phyloP scores from a whole-genome alignment of 257 asterid genomes.

The Sherardia arvensis region DNA sequence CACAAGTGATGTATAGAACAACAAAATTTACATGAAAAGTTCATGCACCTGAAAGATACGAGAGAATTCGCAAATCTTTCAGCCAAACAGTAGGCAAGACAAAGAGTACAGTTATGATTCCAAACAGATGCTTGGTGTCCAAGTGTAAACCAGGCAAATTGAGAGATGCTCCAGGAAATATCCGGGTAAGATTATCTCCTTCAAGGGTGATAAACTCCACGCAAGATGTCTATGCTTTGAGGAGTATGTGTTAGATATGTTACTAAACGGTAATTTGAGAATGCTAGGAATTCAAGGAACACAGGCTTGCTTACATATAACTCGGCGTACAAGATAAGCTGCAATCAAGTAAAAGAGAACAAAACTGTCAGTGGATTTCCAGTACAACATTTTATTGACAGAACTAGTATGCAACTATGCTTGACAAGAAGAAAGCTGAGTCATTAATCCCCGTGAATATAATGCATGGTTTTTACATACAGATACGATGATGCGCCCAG shows the following conservation, averaged over 20 bases:
- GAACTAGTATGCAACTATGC: not conserved
- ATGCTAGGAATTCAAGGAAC: not conserved
- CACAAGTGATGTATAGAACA: slow-evolving; percentile 3
- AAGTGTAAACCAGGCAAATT: slow-evolving; percentile 41
- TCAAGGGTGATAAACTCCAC: slow-evolving; percentile 73
- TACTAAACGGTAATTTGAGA: not conserved
- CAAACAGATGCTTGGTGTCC: slow-evolving; percentile 58
- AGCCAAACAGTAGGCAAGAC: slow-evolving; percentile 77
- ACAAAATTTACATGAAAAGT: not conserved
- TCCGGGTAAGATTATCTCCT: slow-evolving; percentile 66
- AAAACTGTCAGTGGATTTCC: not conserved
- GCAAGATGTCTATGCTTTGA: slow-evolving; percentile 53
- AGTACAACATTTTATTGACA: not conserved
- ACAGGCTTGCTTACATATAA: slow-evolving; percentile 47
- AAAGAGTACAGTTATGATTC: slow-evolving; percentile 37
- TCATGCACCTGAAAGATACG: slow-evolving; percentile 65
- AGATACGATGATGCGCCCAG: slow-evolving; percentile 63
- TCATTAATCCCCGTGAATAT: not conserved
- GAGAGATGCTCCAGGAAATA: slow-evolving; percentile 57
- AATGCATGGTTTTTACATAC: slow-evolving; percentile 25
- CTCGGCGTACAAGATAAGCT: slow-evolving; percentile 76
- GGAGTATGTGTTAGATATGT: slow-evolving; percentile 11
- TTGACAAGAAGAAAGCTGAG: not conserved
- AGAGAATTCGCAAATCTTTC: slow-evolving; percentile 65
- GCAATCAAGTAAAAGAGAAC: slow-evolving; percentile 24